Evolutionary conservation across 306 rosid species (phyloP), one percentile per base, ranked within the genome.

Genomic region (Acacia confusa): DNA sequence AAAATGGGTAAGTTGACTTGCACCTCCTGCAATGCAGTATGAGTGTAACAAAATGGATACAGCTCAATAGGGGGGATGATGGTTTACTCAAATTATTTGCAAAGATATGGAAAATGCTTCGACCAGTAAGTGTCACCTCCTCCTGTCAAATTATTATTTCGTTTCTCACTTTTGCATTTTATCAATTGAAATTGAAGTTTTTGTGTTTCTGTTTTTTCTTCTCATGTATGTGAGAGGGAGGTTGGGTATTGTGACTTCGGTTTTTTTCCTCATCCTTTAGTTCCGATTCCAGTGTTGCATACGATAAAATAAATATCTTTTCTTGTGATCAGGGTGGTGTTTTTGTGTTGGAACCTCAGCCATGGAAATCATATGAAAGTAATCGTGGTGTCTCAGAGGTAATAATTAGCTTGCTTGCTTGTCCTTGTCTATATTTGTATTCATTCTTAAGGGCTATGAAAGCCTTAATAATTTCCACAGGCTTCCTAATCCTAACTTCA

Each of bases 21-120:
- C 36, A 17, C 73, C 80, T 85, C 55, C n/a, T 84, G 76, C 53
- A 71, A 34, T 89, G 85, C 92, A 95, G 99, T 88, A 90, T 95
- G 91, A 95, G 99, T 64, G 98, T 95, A 47, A 27, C 98, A 52
- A 95, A 95, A 85, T 95, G 99, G 99, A 79, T 95, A 84, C 99
- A 95, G 87, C 93, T 95, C 72, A 95, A 95, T 75, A 93, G 97
- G 98, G 99, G 97, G 17, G 98, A 95, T 80, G 94, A 92, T 19
- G 99, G 99, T 61, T 85, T 95, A 70, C 76, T 95, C 66, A 83
- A 92, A 60, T 82, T 93, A 84, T 93, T 93, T 91, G 80, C 91
- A 34, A 95, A 84, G 90, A 86, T 66, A 78, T 93, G 98, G 99
- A 89, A 84, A 78, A 87, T 92, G 78, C 99, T 95, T 87, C 85